Evolutionary conservation across 2,329 filamentous ascomycete genomes (phyloP).

Genomic region (Cladophialophora yegresii): DNA sequence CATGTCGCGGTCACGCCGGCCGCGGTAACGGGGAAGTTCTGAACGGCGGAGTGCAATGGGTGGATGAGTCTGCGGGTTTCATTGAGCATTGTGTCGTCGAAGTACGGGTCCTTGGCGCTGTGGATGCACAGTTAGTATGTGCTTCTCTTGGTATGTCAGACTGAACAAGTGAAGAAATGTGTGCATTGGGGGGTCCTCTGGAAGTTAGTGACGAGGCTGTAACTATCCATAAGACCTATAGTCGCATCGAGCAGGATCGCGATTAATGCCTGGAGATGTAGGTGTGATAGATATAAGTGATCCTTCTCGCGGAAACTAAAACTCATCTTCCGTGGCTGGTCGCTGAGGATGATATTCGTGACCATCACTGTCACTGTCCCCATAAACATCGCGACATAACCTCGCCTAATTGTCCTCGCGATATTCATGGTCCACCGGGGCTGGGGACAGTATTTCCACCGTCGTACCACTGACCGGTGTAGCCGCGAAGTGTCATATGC

Average conservation of each 20-base stretch:
- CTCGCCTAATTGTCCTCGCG: background rate
- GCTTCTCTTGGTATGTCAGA: background rate
- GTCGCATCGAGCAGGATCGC: no score
- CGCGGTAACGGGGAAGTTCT: constrained; percentile 6
- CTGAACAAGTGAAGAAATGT: background rate
- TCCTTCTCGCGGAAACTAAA: background rate
- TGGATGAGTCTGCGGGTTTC: constrained; percentile 22
- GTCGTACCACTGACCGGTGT: background rate
- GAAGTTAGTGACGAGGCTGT: no score
- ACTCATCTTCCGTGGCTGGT: background rate
- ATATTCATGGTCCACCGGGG: background rate
- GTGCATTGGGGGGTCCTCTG: no score
- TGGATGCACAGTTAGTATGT: background rate
- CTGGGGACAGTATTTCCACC: no score
- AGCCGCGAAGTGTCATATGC: background rate
- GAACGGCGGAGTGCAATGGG: constrained; percentile 19
- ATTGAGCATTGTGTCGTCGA: constrained; percentile 12
- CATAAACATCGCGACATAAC: background rate
- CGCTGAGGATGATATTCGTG: background rate
- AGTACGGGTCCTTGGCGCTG: background rate
- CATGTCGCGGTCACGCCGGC: background rate
- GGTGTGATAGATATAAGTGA: background rate
- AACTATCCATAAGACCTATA: no score
- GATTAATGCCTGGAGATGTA: background rate
- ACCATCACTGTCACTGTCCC: background rate